Evolutionary conservation across 768 basidiomycete species (phyloP).

Genomic region (Phanerochaete sordida): DNA sequence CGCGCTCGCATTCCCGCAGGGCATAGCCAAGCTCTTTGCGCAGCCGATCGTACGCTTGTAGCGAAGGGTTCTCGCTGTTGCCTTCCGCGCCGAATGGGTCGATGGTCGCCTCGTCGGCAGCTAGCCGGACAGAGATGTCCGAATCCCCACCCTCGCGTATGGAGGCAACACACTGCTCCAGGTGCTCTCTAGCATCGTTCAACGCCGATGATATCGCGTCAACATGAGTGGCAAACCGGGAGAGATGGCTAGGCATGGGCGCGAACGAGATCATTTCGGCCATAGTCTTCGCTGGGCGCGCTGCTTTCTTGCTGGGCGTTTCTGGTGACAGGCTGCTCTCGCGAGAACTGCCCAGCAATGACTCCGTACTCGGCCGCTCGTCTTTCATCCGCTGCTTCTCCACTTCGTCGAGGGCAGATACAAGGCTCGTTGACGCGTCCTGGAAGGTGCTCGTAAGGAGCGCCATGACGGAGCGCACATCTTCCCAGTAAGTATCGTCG

Average conservation of each 20-base stretch:
- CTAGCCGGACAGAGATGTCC: not conserved
- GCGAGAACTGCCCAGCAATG: constrained; percentile 7
- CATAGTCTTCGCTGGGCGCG: constrained; percentile 12
- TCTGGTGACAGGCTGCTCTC: constrained; percentile 11
- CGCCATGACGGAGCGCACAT: constrained; percentile 71
- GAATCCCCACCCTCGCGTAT: constrained; percentile 37
- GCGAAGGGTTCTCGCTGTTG: constrained; percentile 35
- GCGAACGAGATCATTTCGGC: constrained; percentile 52
- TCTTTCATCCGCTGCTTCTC: constrained; percentile 53
- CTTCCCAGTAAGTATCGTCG: constrained; percentile 81
- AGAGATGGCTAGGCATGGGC: constrained; percentile 65
- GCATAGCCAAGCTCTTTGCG: constrained; percentile 76
- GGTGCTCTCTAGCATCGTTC: constrained; percentile 65
- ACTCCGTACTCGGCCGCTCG: constrained; percentile 38
- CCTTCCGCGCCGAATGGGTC: constrained; percentile 1
- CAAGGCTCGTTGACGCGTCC: constrained; percentile 60
- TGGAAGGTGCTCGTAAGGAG: constrained; percentile 64
- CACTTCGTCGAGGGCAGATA: constrained; percentile 58
- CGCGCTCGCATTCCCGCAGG: constrained; percentile 79
- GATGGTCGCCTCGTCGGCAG: not conserved
- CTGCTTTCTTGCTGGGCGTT: not conserved
- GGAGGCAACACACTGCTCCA: constrained; percentile 58
- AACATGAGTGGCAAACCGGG: constrained; percentile 71
- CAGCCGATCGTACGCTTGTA: constrained; percentile 73
- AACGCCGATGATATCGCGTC: constrained; percentile 66